phyloP scores from a whole-genome alignment of 2,329 filamentous ascomycete genomes.

The Phyllosticta citribraziliensis region DNA sequence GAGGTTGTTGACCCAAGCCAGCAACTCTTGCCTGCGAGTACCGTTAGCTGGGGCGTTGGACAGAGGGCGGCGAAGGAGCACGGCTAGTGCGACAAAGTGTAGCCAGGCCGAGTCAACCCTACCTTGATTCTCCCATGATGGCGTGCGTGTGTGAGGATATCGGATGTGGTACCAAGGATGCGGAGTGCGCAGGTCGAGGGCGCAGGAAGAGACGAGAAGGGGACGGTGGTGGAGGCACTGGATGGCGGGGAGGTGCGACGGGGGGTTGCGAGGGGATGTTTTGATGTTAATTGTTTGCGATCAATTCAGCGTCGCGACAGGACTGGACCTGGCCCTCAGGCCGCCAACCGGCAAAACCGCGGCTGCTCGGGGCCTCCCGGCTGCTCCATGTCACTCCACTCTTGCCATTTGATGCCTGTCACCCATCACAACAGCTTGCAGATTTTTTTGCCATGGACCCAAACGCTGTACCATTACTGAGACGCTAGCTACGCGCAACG shows the following conservation, averaged over 20 bases:
- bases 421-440: background rate
- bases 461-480: background rate
- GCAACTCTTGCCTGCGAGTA: constrained; percentile 72
- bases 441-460: background rate
- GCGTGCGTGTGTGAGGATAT: background rate
- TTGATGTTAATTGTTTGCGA: constrained; percentile 7
- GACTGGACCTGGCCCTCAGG: background rate
- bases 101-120: constrained; percentile 32
- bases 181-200: background rate
- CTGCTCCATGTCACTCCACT: background rate
- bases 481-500: background rate
- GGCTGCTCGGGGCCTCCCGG: background rate
- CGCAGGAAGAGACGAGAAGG: background rate
- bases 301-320: constrained; percentile 8
- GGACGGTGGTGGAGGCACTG: background rate
- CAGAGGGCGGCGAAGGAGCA: constrained; percentile 14
- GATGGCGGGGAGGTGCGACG: background rate
- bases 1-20: constrained; percentile 95
- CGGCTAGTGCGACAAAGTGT: constrained; percentile 8
- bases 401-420: background rate
- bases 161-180: background rate
- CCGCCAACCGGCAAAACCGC: background rate
- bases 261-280: background rate
- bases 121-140: constrained; percentile 56
- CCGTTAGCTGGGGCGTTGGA: constrained; percentile 10